These are phyloP conservation scores for Lunasporangiospora selenospora DNA, from an alignment of 192 early-diverging fungal genomes.

Conservation along the genomic window DNA sequence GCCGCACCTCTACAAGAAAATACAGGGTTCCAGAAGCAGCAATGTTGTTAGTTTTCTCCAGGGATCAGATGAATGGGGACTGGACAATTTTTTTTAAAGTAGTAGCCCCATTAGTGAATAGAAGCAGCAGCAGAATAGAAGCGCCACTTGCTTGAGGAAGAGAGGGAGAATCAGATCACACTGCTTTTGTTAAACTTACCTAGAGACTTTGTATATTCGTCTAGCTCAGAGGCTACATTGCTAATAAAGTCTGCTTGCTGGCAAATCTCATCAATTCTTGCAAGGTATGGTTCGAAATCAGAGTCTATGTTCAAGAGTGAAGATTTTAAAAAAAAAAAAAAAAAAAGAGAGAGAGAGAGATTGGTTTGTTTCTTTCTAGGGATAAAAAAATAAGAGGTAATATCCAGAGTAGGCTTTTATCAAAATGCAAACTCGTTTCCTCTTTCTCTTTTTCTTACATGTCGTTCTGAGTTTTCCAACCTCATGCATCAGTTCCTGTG, in stretches of 20 bases:
- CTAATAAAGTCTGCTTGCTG: constrained; percentile 51
- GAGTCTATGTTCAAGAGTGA: constrained; percentile 18
- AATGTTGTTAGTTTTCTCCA: too few relatives aligned
- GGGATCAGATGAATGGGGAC: too few relatives aligned
- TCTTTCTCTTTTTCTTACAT: constrained; percentile 47
- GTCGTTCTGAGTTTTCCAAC: constrained; percentile 47
- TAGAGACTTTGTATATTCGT: constrained; percentile 53
- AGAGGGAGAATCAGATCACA: too few relatives aligned
- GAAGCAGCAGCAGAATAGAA: background rate
- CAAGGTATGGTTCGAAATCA: constrained; percentile 53
- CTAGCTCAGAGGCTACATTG: constrained; percentile 48
- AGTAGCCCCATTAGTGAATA: too few relatives aligned
- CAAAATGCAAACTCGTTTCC: too few relatives aligned
- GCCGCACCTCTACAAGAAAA: constrained; percentile 15
- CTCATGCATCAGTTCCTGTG: constrained; percentile 51
- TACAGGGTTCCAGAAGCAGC: too few relatives aligned
- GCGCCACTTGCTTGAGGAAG: too few relatives aligned
- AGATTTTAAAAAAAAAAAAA: background rate
- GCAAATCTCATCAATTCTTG: constrained; percentile 51
- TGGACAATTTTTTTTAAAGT: too few relatives aligned
- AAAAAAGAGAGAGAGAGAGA: too few relatives aligned
- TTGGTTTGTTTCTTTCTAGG: too few relatives aligned
- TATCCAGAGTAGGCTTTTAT: too few relatives aligned
- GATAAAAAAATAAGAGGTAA: too few relatives aligned
- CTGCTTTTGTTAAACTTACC: constrained; percentile 23